A percentile compares a stretch with the other conserved stretches of the same genome.
phyloP scores from a whole-genome alignment of 129 eudicot species.

The Oenanthe sinensis region DNA sequence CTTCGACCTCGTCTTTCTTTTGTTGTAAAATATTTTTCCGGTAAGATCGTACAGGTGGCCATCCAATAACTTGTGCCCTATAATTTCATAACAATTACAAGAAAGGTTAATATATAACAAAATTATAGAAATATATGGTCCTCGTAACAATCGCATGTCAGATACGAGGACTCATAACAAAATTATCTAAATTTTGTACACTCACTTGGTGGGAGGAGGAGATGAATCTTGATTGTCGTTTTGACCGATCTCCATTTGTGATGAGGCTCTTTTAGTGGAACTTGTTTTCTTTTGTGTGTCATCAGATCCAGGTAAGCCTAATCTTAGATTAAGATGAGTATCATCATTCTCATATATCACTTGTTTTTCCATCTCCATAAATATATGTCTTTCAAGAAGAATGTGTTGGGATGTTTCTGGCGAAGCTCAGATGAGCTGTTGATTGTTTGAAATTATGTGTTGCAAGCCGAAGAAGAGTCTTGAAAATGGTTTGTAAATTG shows the following conservation, averaged over 20 bases:
- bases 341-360: slow-evolving; percentile 2
- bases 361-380: slow-evolving; percentile 1
- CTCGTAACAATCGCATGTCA: too few relatives aligned
- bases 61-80: slow-evolving; percentile 41
- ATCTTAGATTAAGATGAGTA: slow-evolving; percentile 14
- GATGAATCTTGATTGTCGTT: slow-evolving; percentile 14
- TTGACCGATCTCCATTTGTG: background rate
- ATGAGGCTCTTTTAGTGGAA: slow-evolving; percentile 26
- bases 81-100: background rate
- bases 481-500: background rate
- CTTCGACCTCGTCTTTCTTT: slow-evolving; percentile 10
- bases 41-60: slow-evolving; percentile 46
- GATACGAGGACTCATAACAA: too few relatives aligned
- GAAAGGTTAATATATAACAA: background rate
- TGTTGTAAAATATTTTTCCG: slow-evolving; percentile 9
- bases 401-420: background rate
- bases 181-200: too few relatives aligned
- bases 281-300: background rate
- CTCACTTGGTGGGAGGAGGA: slow-evolving; percentile 34
- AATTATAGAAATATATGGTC: too few relatives aligned
- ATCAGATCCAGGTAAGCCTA: slow-evolving; percentile 29
- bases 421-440: background rate
- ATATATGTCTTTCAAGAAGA: background rate
- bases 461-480: background rate
- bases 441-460: background rate